Evolutionary conservation across 176 grass and related monocot species (phyloP).

Genomic region (Raddia guianensis): DNA sequence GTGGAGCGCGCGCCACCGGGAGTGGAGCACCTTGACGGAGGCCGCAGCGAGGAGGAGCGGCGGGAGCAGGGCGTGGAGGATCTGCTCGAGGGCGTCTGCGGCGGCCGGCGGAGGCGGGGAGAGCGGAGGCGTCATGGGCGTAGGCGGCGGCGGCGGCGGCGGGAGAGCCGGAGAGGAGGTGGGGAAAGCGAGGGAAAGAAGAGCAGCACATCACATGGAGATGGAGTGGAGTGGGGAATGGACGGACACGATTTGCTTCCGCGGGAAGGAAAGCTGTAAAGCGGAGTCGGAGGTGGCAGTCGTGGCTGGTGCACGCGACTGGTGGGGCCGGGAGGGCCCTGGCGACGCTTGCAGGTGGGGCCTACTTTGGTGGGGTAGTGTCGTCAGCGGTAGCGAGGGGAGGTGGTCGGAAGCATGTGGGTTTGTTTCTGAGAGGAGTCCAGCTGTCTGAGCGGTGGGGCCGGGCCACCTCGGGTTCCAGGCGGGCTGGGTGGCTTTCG

Average conservation of each 20-base stretch:
- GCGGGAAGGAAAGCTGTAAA: conserved; percentile 56
- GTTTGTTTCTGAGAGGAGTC: neutral
- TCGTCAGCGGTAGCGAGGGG: neutral
- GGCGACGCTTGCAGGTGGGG: neutral
- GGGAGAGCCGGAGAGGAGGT: neutral
- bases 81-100: conserved; percentile 56
- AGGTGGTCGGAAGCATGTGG: neutral
- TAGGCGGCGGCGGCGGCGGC: conserved; percentile 20
- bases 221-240: conserved; percentile 16
- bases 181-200: conserved; percentile 47
- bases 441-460: neutral
- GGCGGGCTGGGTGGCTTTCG: neutral
- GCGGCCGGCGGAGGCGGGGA: conserved; percentile 31
- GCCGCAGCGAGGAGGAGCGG: conserved; percentile 52
- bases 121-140: conserved; percentile 41
- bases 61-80: conserved; percentile 61
- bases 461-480: neutral
- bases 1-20: conserved; percentile 68
- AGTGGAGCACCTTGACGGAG: conserved; percentile 64
- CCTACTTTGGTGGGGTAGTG: neutral
- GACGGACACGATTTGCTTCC: conserved; percentile 58
- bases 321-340: neutral
- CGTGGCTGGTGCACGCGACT: conserved; percentile 9
- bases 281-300: conserved; percentile 21
- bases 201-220: conserved; percentile 35